Percentiles rank a stretch among this genome's conserved stretches.
phyloP scores from a whole-genome alignment of 768 basidiomycete genomes.

The Mycena latifolia region DNA sequence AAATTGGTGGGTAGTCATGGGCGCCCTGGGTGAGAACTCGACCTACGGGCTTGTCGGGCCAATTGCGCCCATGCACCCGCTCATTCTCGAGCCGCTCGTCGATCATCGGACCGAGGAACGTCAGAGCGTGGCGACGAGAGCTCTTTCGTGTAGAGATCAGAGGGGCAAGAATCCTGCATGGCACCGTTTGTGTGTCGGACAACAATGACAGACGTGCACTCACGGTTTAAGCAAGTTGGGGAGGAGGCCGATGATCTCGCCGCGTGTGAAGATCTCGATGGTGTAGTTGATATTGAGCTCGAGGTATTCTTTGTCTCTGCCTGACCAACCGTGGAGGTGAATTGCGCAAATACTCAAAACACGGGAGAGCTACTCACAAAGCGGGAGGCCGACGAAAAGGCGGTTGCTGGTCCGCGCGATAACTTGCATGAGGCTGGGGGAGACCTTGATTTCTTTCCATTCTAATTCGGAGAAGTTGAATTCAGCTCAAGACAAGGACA shows the following conservation, averaged over 20 bases:
- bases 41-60: slow-evolving; percentile 46
- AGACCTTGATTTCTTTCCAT: background rate
- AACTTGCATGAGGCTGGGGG: slow-evolving; percentile 8
- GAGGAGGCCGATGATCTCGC: background rate
- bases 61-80: slow-evolving; percentile 40
- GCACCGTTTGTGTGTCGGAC: background rate
- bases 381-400: slow-evolving; percentile 14
- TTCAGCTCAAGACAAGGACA: too few species aligned
- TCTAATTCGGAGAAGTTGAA: background rate
- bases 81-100: slow-evolving; percentile 42
- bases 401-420: slow-evolving; percentile 14
- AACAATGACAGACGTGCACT: background rate
- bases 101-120: slow-evolving; percentile 46
- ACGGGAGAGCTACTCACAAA: background rate
- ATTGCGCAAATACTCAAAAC: too few species aligned
- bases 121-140: slow-evolving; percentile 2
- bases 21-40: background rate
- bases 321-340: background rate
- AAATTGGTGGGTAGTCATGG: background rate
- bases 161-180: background rate
- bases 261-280: background rate
- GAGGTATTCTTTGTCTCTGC: slow-evolving; percentile 11
- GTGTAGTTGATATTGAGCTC: slow-evolving; percentile 5
- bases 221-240: slow-evolving; percentile 6
- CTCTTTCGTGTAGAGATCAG: background rate